Conservation (phyloP, 2,329 filamentous ascomycete species). For the Sporothrix variecibatus region DNA sequence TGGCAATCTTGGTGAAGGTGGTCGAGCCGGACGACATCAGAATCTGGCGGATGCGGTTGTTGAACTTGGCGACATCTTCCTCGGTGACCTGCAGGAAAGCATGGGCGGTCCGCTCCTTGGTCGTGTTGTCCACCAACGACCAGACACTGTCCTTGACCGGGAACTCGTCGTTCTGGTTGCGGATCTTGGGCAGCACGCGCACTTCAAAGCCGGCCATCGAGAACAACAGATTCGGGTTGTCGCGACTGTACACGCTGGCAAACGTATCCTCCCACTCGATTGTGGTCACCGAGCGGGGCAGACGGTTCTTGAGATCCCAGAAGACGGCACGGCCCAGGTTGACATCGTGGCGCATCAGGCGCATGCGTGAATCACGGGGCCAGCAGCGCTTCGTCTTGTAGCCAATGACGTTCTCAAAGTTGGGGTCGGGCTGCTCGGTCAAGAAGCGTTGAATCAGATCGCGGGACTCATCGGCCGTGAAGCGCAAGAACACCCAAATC, state of each 20-base stretch:
- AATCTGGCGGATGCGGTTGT: constrained; percentile 97
- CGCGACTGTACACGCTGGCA: constrained; percentile 93
- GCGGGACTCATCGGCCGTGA: constrained; percentile 88
- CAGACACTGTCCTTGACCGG: constrained; percentile 97
- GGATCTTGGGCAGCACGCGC: constrained; percentile 89
- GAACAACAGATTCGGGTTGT: constrained; percentile 95
- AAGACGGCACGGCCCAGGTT: constrained; percentile 97
- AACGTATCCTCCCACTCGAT: constrained; percentile 99
- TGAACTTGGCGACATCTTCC: constrained; percentile 98
- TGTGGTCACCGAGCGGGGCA: constrained; percentile 91
- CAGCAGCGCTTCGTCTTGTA: constrained; percentile 99
- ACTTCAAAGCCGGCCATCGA: constrained; percentile 99
- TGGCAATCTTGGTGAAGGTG: constrained; percentile 99
- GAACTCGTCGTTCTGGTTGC: constrained; percentile 95
- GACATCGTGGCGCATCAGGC: constrained; percentile 97
- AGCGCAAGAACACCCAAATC: constrained; percentile 97
- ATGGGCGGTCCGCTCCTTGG: constrained; percentile 94
- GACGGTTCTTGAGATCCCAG: constrained; percentile 97
- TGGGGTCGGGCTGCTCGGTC: constrained; percentile 96
- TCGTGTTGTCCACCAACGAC: constrained; percentile 94
- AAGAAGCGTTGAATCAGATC: constrained; percentile 97
- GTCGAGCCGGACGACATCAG: constrained; percentile 99
- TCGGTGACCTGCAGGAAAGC: constrained; percentile 97
- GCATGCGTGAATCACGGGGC: constrained; percentile 96
- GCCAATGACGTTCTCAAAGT: constrained; percentile 98